Evolutionary conservation across 2,329 filamentous ascomycete species (phyloP), one percentile per base, ranked within the genome.

Genomic region (Neopestalotiopsis rosae): DNA sequence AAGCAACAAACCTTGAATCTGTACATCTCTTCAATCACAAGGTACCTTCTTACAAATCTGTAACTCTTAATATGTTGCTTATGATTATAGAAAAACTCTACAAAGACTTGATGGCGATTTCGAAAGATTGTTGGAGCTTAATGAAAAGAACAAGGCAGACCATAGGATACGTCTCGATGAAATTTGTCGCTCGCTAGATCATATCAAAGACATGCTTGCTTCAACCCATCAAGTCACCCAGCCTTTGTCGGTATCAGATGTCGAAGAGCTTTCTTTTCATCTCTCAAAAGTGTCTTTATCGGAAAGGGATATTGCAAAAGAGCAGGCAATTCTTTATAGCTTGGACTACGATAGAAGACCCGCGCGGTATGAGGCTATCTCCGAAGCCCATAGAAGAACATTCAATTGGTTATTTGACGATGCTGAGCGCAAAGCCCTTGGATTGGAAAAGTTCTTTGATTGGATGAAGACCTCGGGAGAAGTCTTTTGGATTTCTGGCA

Each of bases 381-480:
- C 69, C 12, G 68, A 70, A 14, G 72, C 70, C 32, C 69, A 74
- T 42, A 38, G 62, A n/a, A 61, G 42, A 6, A 74, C 71, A 12
- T 72, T 74, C 58, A 34, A 63, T 52, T 73, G 71, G 72, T 68
- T 68, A 1, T 68, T 74, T 24, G 72, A 68, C 58, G 69, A 30
- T 28, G 66, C 7, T 24, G 32, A 45, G 28, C 40, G 13, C 38
- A 71, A 57, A 56, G 67, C 14, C 34, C 9, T 45, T 30, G 62
- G 45, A 30, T 52, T 5, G 32, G 67, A 28, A 80, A 78, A 79
- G 75, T 81, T 12, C 65, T 70, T n/a, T 14, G 68, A 7, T 67
- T 68, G 3, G 30, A 28, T 59, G 12, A 59, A 32, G 24, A 59
- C 10, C 1, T 59, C 57, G 3, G 57, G n/a, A 5, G 61, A 34